These are phyloP conservation scores for Pulveroboletus ravenelii DNA, from an alignment of 768 basidiomycete species.

Conservation along the genomic window DNA sequence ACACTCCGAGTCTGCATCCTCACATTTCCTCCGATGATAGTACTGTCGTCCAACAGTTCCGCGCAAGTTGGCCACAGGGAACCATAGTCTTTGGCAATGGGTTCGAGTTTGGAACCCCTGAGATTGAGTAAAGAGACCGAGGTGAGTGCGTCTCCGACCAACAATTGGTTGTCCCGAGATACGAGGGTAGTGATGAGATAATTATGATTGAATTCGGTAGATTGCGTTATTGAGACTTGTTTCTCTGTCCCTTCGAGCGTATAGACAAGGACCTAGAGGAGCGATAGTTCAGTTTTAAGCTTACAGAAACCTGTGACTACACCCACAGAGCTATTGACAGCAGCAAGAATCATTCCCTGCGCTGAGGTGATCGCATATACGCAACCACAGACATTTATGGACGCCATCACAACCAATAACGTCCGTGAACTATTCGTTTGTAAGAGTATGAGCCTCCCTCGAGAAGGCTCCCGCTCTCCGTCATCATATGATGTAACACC, in stretches of 20 bases:
- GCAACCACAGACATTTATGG: constrained; percentile 53
- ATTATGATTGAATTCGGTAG: constrained; percentile 74
- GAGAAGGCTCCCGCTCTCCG: constrained; percentile 45
- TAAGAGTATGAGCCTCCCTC: constrained; percentile 62
- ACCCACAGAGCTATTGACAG: constrained; percentile 74
- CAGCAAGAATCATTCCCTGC: constrained; percentile 53
- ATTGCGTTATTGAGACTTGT: constrained; percentile 31
- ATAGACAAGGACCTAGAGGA: constrained; percentile 44
- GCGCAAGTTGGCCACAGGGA: constrained; percentile 71
- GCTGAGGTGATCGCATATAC: constrained; percentile 59
- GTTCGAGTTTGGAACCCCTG: constrained; percentile 38
- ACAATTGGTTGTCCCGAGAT: constrained; percentile 47
- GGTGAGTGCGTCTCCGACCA: constrained; percentile 77
- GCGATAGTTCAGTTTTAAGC: background rate
- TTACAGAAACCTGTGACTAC: background rate
- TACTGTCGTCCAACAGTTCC: constrained; percentile 49
- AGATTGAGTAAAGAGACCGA: constrained; percentile 70
- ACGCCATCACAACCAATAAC: constrained; percentile 34
- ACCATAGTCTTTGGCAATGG: constrained; percentile 68
- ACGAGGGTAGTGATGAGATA: constrained; percentile 71
- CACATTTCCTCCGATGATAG: constrained; percentile 74
- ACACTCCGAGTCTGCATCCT: constrained; percentile 25
- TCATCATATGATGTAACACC: constrained; percentile 42
- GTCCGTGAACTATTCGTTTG: constrained; percentile 24
- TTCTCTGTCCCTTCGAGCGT: constrained; percentile 35